phyloP scores from a whole-genome alignment of 2,329 filamentous ascomycete species.

The Leptographium procerum region DNA sequence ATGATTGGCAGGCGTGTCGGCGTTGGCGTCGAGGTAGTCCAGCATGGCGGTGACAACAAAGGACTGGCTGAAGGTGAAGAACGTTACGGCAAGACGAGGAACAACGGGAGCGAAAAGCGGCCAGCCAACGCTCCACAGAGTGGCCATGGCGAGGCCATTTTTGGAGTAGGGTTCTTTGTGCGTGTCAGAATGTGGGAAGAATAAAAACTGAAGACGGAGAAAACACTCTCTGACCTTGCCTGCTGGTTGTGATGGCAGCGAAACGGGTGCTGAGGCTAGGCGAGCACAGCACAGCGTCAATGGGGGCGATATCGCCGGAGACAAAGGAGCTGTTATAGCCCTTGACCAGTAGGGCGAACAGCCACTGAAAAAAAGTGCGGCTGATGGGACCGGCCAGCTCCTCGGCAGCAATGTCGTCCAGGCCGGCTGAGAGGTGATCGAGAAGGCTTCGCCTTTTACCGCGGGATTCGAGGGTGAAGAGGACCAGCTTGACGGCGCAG shows the following conservation, averaged over 20 bases:
- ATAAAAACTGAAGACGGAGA: background rate
- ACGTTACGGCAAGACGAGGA: background rate
- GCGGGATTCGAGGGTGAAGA: constrained; percentile 30
- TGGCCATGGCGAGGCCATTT: background rate
- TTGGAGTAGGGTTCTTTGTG: background rate
- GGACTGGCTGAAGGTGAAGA: background rate
- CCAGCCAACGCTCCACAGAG: background rate
- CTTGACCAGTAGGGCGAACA: constrained; percentile 36
- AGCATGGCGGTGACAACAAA: background rate
- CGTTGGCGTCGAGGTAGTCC: background rate
- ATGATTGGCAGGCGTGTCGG: background rate
- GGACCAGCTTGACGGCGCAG: constrained; percentile 27
- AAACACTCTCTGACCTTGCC: background rate
- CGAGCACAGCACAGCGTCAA: background rate
- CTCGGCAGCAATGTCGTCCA: constrained; percentile 15
- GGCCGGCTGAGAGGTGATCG: background rate
- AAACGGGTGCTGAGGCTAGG: background rate
- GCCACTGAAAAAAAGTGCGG: constrained; percentile 38
- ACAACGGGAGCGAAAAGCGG: background rate
- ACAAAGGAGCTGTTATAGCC: constrained; percentile 34
- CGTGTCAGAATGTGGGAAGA: background rate
- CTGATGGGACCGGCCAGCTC: constrained; percentile 33
- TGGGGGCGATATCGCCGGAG: constrained; percentile 13
- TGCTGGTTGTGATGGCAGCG: background rate
- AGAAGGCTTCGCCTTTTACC: constrained; percentile 24